Conservation (phyloP, 1,284 basidiomycete species). For the Tausonia pullulans region DNA sequence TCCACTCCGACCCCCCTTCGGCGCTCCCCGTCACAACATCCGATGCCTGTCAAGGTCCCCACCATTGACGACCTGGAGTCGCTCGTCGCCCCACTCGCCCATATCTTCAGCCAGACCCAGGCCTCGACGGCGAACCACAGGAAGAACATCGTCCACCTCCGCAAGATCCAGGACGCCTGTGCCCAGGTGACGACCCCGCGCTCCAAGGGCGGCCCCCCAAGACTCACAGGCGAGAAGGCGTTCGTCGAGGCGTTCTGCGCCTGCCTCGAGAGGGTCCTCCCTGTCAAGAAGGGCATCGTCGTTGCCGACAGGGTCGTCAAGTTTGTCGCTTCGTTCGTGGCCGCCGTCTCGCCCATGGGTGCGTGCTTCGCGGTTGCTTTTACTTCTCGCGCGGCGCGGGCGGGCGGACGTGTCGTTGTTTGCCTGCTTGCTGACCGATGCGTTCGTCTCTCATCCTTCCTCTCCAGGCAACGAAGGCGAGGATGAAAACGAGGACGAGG, state of each 20-base stretch:
- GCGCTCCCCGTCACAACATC: too few species aligned
- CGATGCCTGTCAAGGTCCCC: background rate
- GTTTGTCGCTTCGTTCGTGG: conserved; percentile 73
- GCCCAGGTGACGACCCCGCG: conserved; percentile 46
- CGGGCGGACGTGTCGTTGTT: background rate
- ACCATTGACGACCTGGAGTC: background rate
- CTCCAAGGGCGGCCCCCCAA: conserved; percentile 42
- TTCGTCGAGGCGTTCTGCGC: conserved; percentile 67
- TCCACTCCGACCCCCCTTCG: too few species aligned
- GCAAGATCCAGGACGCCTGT: conserved; percentile 67
- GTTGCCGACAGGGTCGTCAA: conserved; percentile 72
- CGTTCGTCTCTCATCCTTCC: background rate
- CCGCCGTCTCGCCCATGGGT: background rate
- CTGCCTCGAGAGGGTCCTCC: conserved; percentile 58
- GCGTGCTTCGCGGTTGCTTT: background rate
- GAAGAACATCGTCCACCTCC: conserved; percentile 79
- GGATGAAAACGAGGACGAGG: conserved; percentile 46
- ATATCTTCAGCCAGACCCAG: conserved; percentile 74
- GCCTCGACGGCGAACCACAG: conserved; percentile 70
- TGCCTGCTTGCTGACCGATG: background rate
- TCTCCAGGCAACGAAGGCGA: background rate
- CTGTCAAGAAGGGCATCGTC: conserved; percentile 70
- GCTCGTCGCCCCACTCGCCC: conserved; percentile 36
- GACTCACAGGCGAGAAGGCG: conserved; percentile 62
- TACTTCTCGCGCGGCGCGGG: background rate